These are phyloP conservation scores for Erodium texanum DNA, from an alignment of 441 rosid species.

Conservation along the genomic window DNA sequence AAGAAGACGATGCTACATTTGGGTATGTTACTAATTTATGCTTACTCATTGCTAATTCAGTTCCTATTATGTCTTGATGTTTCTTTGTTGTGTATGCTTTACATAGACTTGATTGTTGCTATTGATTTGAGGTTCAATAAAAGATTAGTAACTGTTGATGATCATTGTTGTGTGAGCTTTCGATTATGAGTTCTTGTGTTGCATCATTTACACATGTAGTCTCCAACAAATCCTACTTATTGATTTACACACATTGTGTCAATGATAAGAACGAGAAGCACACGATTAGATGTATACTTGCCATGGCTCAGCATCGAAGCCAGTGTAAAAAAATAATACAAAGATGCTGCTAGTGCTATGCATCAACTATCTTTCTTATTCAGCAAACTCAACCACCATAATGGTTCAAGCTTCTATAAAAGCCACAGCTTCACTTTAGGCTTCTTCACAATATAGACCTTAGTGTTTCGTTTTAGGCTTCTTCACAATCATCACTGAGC, in stretches of 20 bases:
- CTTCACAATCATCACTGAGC: constrained; percentile 85
- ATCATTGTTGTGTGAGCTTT: too few species aligned
- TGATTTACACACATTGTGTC: not conserved
- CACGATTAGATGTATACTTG: too few species aligned
- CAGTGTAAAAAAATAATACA: not conserved
- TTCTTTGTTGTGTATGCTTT: not conserved
- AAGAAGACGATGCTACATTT: constrained; percentile 7
- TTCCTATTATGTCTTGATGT: not conserved
- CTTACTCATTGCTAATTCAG: not conserved
- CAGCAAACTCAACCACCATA: not conserved
- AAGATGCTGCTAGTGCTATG: not conserved
- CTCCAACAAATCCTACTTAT: not conserved
- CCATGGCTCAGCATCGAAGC: not conserved
- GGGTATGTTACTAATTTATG: not conserved
- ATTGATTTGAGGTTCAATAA: not conserved
- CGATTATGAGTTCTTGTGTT: too few species aligned
- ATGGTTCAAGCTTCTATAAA: too few species aligned
- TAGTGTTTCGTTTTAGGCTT: constrained; percentile 30
- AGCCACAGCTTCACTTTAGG: constrained; percentile 22
- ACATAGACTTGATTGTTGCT: not conserved
- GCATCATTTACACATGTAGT: too few species aligned
- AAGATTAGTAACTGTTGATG: too few species aligned
- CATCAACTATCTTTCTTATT: not conserved
- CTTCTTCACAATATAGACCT: constrained; percentile 67
- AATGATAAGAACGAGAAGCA: not conserved